Evolutionary conservation across 176 grass and related monocot species (phyloP), one percentile per base, ranked within the genome.

Genomic region (Carex littledalei): DNA sequence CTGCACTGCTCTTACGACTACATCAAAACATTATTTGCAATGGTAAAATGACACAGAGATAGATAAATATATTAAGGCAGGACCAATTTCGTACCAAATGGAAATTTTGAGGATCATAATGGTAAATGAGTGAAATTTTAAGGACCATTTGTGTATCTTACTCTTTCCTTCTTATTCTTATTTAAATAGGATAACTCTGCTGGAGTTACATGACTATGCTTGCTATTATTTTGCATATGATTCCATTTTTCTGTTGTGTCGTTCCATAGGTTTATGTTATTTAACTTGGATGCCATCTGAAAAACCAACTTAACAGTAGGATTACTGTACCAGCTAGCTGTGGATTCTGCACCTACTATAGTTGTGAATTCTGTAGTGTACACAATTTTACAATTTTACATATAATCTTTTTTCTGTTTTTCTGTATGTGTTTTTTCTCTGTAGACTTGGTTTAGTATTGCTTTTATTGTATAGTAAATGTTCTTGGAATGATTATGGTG

Each of bases 11-110:
- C 47, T 72, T 16, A 21, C 4, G 1, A 45, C 11, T 53, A 41
- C 20, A 22, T 76, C n/a, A 76, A 15, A 76, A 15, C 71, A 76
- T 54, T 72, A 72, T 72, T 72, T 76, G 72, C 12, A 29, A 54
- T 76, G 47, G 22, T 54, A 53, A 72, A 75, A 53, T 75, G 41
- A 15, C 20, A 53, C 20, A 29, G 13, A 29, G 45, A 76, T 72
- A n/a, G 68, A 72, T 53, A 24, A 53, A 68, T 16, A 76, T 53
- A 34, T 69, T 37, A 76, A 15, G 72, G 72, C 15, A 10, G 47
- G 72, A 54, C 72, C n/a, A 54, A 76, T 26, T 54, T 76, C 13
- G 49, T 76, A 54, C 21, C 54, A 26, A 24, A 22, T 75, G 41
- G 49, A 54, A 53, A 8, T 15, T n/a, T n/a, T n/a, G 31, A 54